These are phyloP conservation scores for Perkinsela sp. DNA, from an alignment of 208 protist genomes.

Conservation along the genomic window DNA sequence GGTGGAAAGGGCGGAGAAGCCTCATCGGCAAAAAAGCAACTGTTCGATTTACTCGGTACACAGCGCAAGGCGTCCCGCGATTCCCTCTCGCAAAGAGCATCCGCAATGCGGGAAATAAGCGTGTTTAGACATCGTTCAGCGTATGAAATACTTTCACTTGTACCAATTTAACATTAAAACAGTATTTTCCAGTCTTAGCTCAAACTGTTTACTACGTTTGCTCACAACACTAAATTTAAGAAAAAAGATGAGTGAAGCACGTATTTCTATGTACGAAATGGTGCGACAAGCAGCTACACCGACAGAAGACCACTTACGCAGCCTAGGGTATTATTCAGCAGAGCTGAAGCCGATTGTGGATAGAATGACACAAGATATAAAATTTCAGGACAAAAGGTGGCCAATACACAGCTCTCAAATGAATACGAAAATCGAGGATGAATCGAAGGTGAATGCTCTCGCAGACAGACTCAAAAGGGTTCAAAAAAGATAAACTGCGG, in stretches of 20 bases:
- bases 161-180: no score
- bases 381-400: no score
- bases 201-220: no score
- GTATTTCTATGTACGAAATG: not conserved
- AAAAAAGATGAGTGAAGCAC: no score
- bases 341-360: not conserved
- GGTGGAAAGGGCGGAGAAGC: conserved; percentile 24
- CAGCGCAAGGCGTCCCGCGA: conserved; percentile 45
- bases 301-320: not conserved
- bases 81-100: conserved; percentile 50
- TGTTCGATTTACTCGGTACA: conserved; percentile 55
- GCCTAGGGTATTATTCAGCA: not conserved
- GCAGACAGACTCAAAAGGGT: no score
- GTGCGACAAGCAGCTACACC: not conserved
- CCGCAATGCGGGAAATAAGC: conserved; percentile 17
- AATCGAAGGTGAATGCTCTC: no score
- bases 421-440: no score
- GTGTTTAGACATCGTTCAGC: conserved; percentile 13
- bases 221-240: no score
- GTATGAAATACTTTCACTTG: not conserved
- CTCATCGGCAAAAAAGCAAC: conserved; percentile 39
- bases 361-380: no score
- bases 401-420: no score
- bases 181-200: no score
- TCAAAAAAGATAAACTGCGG: no score